A percentile compares a stretch with the other conserved stretches of the same genome.
phyloP scores from a whole-genome alignment of 2,329 filamentous ascomycete species.

The Ophiocordyceps sinensis region DNA sequence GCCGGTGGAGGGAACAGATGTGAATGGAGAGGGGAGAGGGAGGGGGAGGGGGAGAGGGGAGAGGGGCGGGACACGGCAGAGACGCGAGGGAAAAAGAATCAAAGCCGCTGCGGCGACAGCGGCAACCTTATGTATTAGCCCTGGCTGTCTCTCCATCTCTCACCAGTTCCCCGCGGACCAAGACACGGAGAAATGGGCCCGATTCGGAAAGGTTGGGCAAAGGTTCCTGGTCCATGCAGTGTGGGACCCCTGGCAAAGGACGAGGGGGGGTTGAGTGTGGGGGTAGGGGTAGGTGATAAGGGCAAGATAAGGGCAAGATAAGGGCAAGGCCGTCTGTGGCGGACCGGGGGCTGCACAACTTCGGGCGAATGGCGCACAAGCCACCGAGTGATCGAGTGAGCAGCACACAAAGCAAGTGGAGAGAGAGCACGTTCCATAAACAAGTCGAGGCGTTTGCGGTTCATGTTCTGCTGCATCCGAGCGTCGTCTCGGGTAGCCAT shows the following conservation, averaged over 20 bases:
- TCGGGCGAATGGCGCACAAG: no score
- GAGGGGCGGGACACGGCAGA: not conserved
- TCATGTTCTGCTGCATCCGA: no score
- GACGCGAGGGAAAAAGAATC: not conserved
- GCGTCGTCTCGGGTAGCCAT: no score
- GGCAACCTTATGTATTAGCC: not conserved
- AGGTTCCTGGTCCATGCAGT: constrained; percentile 6
- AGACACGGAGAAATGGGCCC: constrained; percentile 7
- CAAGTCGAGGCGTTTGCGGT: no score
- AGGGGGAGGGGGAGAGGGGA: not conserved
- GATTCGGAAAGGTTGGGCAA: constrained; percentile 8
- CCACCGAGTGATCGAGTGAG: no score
- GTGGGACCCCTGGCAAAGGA: not conserved
- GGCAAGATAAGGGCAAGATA: no score
- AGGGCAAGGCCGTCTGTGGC: no score
- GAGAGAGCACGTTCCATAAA: no score
- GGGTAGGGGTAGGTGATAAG: no score
- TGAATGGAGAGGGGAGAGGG: not conserved
- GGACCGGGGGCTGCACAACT: no score
- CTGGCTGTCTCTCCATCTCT: not conserved
- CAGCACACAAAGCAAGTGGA: no score
- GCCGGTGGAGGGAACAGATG: not conserved
- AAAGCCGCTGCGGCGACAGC: not conserved
- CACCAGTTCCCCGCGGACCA: not conserved
- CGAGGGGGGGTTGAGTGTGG: no score